Evolutionary conservation across 306 rosid genomes (phyloP), one percentile per base, ranked within the genome.

Genomic region (Hippophae gyantsensis): DNA sequence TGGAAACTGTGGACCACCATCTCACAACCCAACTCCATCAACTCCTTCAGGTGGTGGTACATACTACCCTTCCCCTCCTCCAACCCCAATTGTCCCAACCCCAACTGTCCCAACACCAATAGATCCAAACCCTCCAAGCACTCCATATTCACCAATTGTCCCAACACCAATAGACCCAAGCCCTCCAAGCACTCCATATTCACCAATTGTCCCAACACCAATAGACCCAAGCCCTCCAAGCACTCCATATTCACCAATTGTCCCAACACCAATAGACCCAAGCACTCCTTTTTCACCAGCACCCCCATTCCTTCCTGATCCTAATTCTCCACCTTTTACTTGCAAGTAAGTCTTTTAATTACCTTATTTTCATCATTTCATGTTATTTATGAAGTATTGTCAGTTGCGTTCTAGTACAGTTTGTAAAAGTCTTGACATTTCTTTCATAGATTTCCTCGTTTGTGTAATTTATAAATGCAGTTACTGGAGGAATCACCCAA

Each of bases 401-500:
- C 23, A 18, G 23, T 18, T 18, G 23, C 23, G 1, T 18, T 18
- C 23, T 18, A 18, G 23, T 18, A 18, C 23, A 18, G 23, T 18
- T 18, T 0, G 23, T 18, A 18, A 18, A 18, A 18, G 23, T 18
- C 23, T 18, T 18, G 23, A 18, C 23, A 18, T 18, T 18, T 18
- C 23, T 18, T 18, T 18, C 23, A 18, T 18, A 18, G 1, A 18
- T 18, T 18, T 18, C 23, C 23, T 18, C 23, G 23, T 32, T 32
- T 32, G 38, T 32, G 38, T 32, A 32, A 32, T 32, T 32, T 32
- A 32, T 32, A 32, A 72, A 32, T 67, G 66, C 80, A 92, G 99
- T 72, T 92, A 80, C 73, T 92, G 99, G 99, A 85, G 72, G 64
- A 71, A 45, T 59, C 96, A 92, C 69, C 99, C 99, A 43, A 75